These are phyloP conservation scores for Graphilbum ipis-grandicollis DNA, from an alignment of 2,329 filamentous ascomycete species.

Conservation along the genomic window DNA sequence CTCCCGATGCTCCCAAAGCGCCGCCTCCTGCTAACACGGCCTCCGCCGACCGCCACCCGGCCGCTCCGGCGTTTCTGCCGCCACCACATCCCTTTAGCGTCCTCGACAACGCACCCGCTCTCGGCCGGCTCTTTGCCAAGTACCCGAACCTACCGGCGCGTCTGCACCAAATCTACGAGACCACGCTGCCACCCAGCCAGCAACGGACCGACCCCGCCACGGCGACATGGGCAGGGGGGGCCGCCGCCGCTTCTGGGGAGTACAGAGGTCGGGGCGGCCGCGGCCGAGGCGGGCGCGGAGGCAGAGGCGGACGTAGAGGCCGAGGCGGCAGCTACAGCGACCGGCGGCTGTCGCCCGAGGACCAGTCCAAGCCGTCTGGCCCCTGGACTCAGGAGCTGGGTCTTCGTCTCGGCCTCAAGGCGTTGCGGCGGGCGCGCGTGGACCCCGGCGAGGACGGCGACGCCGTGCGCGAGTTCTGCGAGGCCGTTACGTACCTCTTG, in stretches of 20 bases:
- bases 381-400: slow-evolving; percentile 46
- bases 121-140: slow-evolving; percentile 30
- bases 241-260: no score
- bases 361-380: slow-evolving; percentile 11
- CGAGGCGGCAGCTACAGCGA: not conserved
- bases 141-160: slow-evolving; percentile 32
- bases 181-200: slow-evolving; percentile 27
- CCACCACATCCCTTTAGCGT: slow-evolving; percentile 28
- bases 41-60: not conserved
- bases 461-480: slow-evolving; percentile 41
- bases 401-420: slow-evolving; percentile 34
- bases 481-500: slow-evolving; percentile 34
- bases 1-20: slow-evolving; percentile 8
- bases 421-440: slow-evolving; percentile 30
- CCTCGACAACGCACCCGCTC: slow-evolving; percentile 31
- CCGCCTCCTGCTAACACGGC: slow-evolving; percentile 3
- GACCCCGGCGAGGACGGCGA: slow-evolving; percentile 37
- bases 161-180: slow-evolving; percentile 29
- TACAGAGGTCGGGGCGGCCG: not conserved
- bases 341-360: not conserved
- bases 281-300: not conserved
- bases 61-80: not conserved
- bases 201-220: no score
- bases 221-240: no score
- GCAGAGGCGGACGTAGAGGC: not conserved